phyloP scores from a whole-genome alignment of 2,329 filamentous ascomycete genomes.

The Penicillium occitanis region DNA sequence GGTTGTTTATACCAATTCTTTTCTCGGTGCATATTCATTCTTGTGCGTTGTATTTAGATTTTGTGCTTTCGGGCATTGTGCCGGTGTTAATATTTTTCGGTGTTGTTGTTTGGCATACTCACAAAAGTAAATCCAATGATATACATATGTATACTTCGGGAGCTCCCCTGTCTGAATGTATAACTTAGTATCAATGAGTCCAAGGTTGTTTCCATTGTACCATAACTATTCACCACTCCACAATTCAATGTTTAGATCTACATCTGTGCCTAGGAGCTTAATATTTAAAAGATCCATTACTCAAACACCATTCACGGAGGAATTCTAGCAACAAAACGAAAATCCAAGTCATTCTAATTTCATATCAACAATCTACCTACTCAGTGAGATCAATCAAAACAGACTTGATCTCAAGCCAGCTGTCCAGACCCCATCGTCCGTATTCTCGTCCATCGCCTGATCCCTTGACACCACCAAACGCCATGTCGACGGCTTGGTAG shows the following conservation, averaged over 20 bases:
- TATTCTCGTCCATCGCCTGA: slow-evolving; percentile 22
- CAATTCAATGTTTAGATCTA: background rate
- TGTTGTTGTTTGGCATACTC: background rate
- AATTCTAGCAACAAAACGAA: background rate
- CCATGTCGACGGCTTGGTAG: slow-evolving; percentile 15
- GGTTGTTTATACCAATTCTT: background rate
- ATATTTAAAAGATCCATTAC: background rate
- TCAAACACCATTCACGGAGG: background rate
- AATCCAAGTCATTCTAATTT: background rate
- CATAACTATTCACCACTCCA: background rate
- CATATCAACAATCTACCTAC: background rate
- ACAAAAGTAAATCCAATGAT: too few relatives aligned
- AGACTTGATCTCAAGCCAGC: slow-evolving; percentile 3
- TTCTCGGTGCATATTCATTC: background rate
- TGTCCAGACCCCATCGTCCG: slow-evolving; percentile 2
- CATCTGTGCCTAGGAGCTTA: background rate
- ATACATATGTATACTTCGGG: too few relatives aligned
- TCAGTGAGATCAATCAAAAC: slow-evolving; percentile 5
- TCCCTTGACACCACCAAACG: slow-evolving; percentile 23
- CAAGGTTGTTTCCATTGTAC: too few relatives aligned
- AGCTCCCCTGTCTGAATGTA: too few relatives aligned
- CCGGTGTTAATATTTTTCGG: background rate
- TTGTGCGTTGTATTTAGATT: background rate
- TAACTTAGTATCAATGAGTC: too few relatives aligned
- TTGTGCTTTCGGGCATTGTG: background rate